These are phyloP conservation scores for Termitomyces sp. DNA, from an alignment of 768 basidiomycete species.

Conservation along the genomic window DNA sequence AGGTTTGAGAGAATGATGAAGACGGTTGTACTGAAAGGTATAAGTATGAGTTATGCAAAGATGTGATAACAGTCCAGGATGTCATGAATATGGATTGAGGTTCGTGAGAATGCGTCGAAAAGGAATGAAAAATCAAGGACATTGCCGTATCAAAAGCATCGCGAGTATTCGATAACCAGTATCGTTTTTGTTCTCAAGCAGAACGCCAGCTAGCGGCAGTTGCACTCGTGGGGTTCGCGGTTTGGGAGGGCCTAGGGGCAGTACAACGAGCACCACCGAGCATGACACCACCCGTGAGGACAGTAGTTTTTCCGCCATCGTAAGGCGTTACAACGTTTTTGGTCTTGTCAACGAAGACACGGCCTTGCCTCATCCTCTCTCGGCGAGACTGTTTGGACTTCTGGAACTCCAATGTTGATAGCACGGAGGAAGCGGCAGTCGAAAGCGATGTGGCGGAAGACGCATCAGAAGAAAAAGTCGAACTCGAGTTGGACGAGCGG, in stretches of 20 bases:
- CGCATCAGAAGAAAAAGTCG: slow-evolving; percentile 50
- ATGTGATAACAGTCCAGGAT: slow-evolving; percentile 8
- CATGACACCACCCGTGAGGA: slow-evolving; percentile 86
- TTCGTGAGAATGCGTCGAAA: slow-evolving; percentile 16
- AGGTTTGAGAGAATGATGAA: not conserved
- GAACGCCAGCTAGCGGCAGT: slow-evolving; percentile 55
- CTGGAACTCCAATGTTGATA: slow-evolving; percentile 14
- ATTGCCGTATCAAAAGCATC: slow-evolving; percentile 12
- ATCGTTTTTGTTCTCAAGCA: slow-evolving; percentile 26
- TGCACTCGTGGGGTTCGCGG: slow-evolving; percentile 24
- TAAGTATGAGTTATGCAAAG: slow-evolving; percentile 1
- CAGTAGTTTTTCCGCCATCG: slow-evolving; percentile 84
- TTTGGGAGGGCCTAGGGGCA: slow-evolving; percentile 17
- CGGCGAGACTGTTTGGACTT: slow-evolving; percentile 55
- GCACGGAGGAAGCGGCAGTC: slow-evolving; percentile 23
- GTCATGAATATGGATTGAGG: slow-evolving; percentile 6
- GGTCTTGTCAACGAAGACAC: slow-evolving; percentile 67
- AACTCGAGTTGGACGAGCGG: slow-evolving; percentile 68
- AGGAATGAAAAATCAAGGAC: slow-evolving; percentile 9
- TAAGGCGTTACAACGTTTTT: slow-evolving; percentile 82
- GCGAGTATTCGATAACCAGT: slow-evolving; percentile 8
- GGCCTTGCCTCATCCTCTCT: slow-evolving; percentile 62
- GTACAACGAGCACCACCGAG: slow-evolving; percentile 47
- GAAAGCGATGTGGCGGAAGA: slow-evolving; percentile 38
- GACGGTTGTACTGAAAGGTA: not conserved